Conservation (phyloP, 1,139 yeast species). For the Eremothecium cymbalariae region DNA sequence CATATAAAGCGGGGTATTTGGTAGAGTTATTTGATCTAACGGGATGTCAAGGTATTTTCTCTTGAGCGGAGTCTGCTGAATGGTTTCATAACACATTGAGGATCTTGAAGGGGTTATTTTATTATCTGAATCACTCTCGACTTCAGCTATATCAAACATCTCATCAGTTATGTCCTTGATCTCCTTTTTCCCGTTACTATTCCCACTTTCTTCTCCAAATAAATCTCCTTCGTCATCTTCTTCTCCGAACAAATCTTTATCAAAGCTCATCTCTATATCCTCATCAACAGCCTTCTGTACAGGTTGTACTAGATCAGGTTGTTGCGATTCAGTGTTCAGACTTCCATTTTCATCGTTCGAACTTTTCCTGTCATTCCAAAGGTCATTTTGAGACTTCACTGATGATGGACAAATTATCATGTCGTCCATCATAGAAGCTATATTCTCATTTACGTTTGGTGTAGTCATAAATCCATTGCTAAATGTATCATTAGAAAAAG, state of each 20-base stretch:
- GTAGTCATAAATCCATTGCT: constrained; percentile 21
- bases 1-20: constrained; percentile 47
- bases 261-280: constrained; percentile 13
- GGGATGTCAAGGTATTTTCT: constrained; percentile 44
- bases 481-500: constrained; percentile 17
- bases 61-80: constrained; percentile 16
- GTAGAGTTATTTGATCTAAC: constrained; percentile 46
- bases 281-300: constrained; percentile 14
- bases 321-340: not conserved
- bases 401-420: constrained; percentile 9
- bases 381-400: constrained; percentile 12
- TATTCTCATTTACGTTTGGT: constrained; percentile 19
- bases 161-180: constrained; percentile 30
- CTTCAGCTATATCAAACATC: constrained; percentile 30
- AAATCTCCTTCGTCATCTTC: constrained; percentile 26
- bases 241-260: constrained; percentile 23
- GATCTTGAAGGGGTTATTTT: constrained; percentile 11
- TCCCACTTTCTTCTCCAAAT: constrained; percentile 28
- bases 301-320: constrained; percentile 8
- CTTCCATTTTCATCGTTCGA: constrained; percentile 3
- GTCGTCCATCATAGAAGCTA: constrained; percentile 10
- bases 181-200: constrained; percentile 9
- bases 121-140: constrained; percentile 20
- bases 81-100: constrained; percentile 1
- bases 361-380: constrained; percentile 20